Conservation (phyloP, 441 rosid species). For the Bocquillonia castaneifolia region DNA sequence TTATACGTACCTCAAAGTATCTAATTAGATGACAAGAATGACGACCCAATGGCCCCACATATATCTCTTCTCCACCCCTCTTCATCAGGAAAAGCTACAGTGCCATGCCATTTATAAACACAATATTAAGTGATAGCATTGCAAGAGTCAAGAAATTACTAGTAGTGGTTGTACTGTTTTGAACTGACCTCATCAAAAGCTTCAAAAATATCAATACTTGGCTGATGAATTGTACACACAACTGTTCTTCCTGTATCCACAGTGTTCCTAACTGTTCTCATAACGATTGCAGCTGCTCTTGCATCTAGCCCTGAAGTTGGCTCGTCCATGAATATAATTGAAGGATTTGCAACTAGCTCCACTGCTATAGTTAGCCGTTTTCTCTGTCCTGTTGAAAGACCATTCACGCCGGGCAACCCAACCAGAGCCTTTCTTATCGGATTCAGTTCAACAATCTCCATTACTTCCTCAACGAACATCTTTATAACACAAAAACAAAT, state of each 20-base stretch:
- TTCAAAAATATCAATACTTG: constrained; percentile 25
- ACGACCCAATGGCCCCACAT: constrained; percentile 70
- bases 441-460: constrained; percentile 41
- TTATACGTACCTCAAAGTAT: constrained; percentile 65
- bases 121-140: not conserved
- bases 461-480: constrained; percentile 39
- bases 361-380: constrained; percentile 44
- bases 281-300: constrained; percentile 46
- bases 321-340: constrained; percentile 45
- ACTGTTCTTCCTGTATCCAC: constrained; percentile 46
- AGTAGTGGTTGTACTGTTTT: too few species aligned
- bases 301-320: constrained; percentile 49
- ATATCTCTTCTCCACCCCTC: constrained; percentile 78
- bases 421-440: constrained; percentile 30
- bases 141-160: constrained; percentile 11
- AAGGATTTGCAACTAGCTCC: constrained; percentile 45
- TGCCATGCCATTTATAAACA: not conserved
- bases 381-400: constrained; percentile 42
- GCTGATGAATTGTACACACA: constrained; percentile 47
- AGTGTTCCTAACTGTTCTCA: constrained; percentile 45
- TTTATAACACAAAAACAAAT: not conserved
- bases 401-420: constrained; percentile 39
- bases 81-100: constrained; percentile 62
- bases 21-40: constrained; percentile 49
- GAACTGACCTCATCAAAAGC: constrained; percentile 22